Evolutionary conservation across 106 monocot genomes (phyloP), one percentile per base, ranked within the genome.

Genomic region (Narthecium ossifragum): DNA sequence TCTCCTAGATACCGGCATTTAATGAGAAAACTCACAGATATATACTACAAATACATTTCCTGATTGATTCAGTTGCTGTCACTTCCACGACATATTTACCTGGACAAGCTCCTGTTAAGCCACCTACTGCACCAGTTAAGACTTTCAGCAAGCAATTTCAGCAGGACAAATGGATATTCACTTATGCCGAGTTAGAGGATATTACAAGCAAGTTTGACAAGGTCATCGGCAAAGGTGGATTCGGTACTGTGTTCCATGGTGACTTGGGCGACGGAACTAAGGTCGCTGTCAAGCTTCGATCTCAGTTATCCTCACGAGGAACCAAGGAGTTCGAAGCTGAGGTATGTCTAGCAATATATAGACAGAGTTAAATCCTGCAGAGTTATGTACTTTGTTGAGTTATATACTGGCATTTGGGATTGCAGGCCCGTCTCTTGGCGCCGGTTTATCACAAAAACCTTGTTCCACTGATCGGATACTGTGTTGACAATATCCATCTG

Each of bases 381-480:
- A n/a, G n/a, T n/a, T n/a, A n/a, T n/a, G n/a, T n/a, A n/a, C n/a
- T n/a, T n/a, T n/a, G n/a, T n/a, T n/a, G n/a, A n/a, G n/a, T n/a
- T n/a, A n/a, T 51, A 9, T 51, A 9, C 26, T 51, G 20, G 18
- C 7, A 21, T 5, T 15, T 21, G 9, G 20, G 20, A 51, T 59
- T n/a, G 21, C 65, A 77, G 76, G 70, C 31, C 5, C 39, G 60
- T 26, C 52, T 26, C 34, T 53, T 77, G 36, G 39, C 60, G 15
- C 48, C 40, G 51, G 57, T 77, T 57, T 51, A 60, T 18, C 76
- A 77, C 26, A 70, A 31, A 29, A 76, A 82, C 34, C 51, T 76
- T 4, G 81, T 82, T 0, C 28, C 70, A 24, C 55, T 80, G 36
- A 29, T 75, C 47, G 75, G 74, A 6, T 80, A 80, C 36, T 75